Evolutionary conservation across 768 basidiomycete genomes (phyloP).

Genomic region (Dendrothele bispora): DNA sequence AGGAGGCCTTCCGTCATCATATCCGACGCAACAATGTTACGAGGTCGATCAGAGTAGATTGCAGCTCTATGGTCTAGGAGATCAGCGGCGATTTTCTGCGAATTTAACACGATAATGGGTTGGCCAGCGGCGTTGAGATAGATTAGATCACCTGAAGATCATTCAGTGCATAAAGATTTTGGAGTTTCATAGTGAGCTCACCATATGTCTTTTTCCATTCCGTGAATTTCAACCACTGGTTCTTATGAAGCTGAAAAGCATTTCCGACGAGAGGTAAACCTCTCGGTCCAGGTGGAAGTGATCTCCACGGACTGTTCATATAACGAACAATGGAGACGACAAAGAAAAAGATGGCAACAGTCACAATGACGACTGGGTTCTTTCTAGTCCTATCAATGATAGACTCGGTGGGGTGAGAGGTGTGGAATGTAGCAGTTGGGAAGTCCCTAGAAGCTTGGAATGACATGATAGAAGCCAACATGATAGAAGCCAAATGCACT

Average conservation of each 20-base stretch:
- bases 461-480: too few species aligned
- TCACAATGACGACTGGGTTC: too few species aligned
- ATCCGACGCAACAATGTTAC: slow-evolving; percentile 21
- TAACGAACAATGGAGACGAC: not conserved
- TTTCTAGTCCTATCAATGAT: too few species aligned
- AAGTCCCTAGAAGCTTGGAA: too few species aligned
- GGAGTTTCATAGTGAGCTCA: not conserved
- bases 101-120: slow-evolving; percentile 7
- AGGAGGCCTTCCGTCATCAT: slow-evolving; percentile 23
- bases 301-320: not conserved
- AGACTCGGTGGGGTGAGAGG: too few species aligned
- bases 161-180: not conserved
- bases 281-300: not conserved
- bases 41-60: slow-evolving; percentile 9
- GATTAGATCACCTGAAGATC: not conserved
- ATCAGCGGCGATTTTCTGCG: slow-evolving; percentile 6
- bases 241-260: not conserved
- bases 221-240: not conserved
- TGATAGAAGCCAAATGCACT: too few species aligned
- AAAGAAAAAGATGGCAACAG: not conserved
- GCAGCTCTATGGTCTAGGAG: slow-evolving; percentile 7
- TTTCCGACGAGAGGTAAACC: slow-evolving; percentile 1
- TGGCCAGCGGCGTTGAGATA: slow-evolving; percentile 1
- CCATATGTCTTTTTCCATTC: not conserved
- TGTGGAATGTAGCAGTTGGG: too few species aligned